These are phyloP conservation scores for Raffaelea deltoideospora DNA, from an alignment of 2,329 filamentous ascomycete genomes.

Conservation along the genomic window DNA sequence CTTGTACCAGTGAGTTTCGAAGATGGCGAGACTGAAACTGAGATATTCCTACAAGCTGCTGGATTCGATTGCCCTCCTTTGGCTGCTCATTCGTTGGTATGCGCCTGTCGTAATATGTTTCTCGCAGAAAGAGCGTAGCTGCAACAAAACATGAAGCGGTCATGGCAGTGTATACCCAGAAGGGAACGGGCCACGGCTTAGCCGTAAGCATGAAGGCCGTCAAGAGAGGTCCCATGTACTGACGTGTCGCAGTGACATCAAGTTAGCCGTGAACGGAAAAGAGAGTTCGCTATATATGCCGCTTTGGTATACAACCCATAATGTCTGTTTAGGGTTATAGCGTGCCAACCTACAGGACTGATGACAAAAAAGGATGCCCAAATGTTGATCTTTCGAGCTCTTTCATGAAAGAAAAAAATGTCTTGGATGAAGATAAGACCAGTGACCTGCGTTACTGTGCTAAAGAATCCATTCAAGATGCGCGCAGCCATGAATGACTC, in stretches of 20 bases:
- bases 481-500: constrained; percentile 31
- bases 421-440: constrained; percentile 40
- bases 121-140: constrained; percentile 25
- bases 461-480: constrained; percentile 32
- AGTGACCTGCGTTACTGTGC: constrained; percentile 26
- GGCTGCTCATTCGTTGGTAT: constrained; percentile 21
- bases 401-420: constrained; percentile 44
- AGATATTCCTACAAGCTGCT: constrained; percentile 16
- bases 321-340: constrained; percentile 1
- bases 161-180: constrained; percentile 30
- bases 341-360: constrained; percentile 1
- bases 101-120: constrained; percentile 34
- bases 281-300: too few species aligned
- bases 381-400: constrained; percentile 32
- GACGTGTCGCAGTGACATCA: too few species aligned
- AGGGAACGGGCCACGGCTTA: constrained; percentile 27
- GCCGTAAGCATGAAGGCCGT: constrained; percentile 32
- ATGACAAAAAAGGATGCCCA: constrained; percentile 21
- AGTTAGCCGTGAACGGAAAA: too few species aligned
- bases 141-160: constrained; percentile 22
- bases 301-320: constrained; percentile 23
- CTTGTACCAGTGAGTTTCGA: constrained; percentile 24
- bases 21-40: constrained; percentile 20
- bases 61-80: constrained; percentile 14
- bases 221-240: constrained; percentile 28